Evolutionary conservation across 306 rosid species (phyloP).

Genomic region (Vigna angularis): DNA sequence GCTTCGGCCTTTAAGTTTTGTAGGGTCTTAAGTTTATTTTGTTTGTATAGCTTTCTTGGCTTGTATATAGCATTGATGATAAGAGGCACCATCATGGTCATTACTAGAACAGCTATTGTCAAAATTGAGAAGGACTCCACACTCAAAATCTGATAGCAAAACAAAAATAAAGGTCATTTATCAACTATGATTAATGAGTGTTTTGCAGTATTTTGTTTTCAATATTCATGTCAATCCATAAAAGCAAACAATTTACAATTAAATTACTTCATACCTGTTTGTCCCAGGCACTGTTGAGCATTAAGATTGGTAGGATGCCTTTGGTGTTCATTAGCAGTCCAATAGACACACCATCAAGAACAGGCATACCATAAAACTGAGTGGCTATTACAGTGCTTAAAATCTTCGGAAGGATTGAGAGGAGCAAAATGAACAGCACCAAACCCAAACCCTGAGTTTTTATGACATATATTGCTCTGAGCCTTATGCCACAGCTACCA

Average conservation of each 20-base stretch:
- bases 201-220: not conserved
- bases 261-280: slow-evolving; percentile 39
- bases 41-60: slow-evolving; percentile 40
- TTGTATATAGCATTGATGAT: slow-evolving; percentile 48
- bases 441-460: not conserved
- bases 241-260: not conserved
- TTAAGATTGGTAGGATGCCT: slow-evolving; percentile 49
- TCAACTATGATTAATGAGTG: not conserved
- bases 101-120: slow-evolving; percentile 9
- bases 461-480: not conserved
- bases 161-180: not conserved
- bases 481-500: slow-evolving; percentile 43
- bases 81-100: slow-evolving; percentile 43
- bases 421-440: not conserved
- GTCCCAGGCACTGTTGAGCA: slow-evolving; percentile 50
- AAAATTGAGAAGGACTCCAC: slow-evolving; percentile 38
- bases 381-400: slow-evolving; percentile 43
- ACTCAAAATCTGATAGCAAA: slow-evolving; percentile 47
- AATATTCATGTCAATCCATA: not conserved
- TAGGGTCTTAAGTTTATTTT: slow-evolving; percentile 44
- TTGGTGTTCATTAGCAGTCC: slow-evolving; percentile 58
- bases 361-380: slow-evolving; percentile 37
- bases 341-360: slow-evolving; percentile 48
- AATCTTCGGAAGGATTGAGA: slow-evolving; percentile 46
- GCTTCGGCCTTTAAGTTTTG: slow-evolving; percentile 40